A percentile compares a stretch with the other conserved stretches of the same genome.
Evolutionary conservation across 2,329 filamentous ascomycete species (phyloP).

Genomic region (Diaporthe sp.): DNA sequence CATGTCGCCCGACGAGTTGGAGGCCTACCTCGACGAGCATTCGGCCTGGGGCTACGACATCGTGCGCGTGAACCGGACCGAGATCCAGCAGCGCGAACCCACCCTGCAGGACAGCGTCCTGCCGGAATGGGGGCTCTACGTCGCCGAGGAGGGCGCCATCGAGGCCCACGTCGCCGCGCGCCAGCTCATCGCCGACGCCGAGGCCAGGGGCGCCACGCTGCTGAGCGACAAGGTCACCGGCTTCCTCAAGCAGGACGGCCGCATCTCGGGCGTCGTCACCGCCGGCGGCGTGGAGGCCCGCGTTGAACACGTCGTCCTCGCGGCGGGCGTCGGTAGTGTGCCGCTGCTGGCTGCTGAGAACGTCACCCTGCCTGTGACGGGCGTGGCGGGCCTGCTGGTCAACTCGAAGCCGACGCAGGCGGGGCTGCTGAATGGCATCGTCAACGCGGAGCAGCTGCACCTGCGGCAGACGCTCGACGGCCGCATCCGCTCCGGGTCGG

Average conservation of each 20-base stretch:
- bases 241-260: conserved; percentile 40
- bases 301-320: conserved; percentile 50
- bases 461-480: conserved; percentile 49
- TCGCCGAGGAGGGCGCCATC: conserved; percentile 55
- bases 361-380: conserved; percentile 45
- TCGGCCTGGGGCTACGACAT: conserved; percentile 49
- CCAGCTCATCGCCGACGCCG: conserved; percentile 43
- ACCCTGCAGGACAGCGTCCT: conserved; percentile 38
- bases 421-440: conserved; percentile 44
- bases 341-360: conserved; percentile 45
- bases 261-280: conserved; percentile 42
- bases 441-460: conserved; percentile 46
- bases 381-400: conserved; percentile 47
- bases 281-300: conserved; percentile 36
- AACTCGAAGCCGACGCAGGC: conserved; percentile 46
- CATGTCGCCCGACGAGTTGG: conserved; percentile 45
- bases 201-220: conserved; percentile 40
- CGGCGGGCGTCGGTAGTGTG: conserved; percentile 48
- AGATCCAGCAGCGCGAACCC: conserved; percentile 45
- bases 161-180: conserved; percentile 47
- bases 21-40: conserved; percentile 42
- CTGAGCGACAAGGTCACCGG: conserved; percentile 40
- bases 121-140: conserved; percentile 61
- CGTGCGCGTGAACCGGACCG: conserved; percentile 42
- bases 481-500: conserved; percentile 45